Percentiles rank a stretch among this genome's conserved stretches.
phyloP scores from a whole-genome alignment of 495 filamentous ascomycete species.

The Penicillium crystallinum region DNA sequence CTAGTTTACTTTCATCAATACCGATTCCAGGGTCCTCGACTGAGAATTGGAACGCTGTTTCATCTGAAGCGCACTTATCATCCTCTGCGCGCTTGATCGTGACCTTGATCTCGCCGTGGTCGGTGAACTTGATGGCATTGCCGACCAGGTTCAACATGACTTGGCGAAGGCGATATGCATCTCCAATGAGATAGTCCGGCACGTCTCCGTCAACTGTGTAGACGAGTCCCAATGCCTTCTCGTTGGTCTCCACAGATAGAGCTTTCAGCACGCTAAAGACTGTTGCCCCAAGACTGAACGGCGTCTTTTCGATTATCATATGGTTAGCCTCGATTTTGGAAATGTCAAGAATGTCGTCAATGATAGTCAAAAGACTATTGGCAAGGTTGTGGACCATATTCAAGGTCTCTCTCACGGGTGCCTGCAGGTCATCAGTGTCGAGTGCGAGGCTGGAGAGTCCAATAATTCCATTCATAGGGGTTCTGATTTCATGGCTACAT shows the following conservation, averaged over 20 bases:
- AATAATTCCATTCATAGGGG: constrained; percentile 65
- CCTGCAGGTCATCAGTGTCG: constrained; percentile 61
- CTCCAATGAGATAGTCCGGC: constrained; percentile 47
- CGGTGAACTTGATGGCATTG: constrained; percentile 83
- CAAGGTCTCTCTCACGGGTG: constrained; percentile 78
- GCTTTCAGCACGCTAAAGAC: constrained; percentile 53
- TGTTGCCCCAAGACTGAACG: constrained; percentile 47
- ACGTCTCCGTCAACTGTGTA: constrained; percentile 48
- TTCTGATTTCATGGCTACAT: constrained; percentile 70
- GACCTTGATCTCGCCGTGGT: constrained; percentile 59
- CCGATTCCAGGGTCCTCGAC: constrained; percentile 80
- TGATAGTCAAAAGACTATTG: constrained; percentile 70
- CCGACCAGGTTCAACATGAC: constrained; percentile 77
- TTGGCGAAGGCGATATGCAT: constrained; percentile 72
- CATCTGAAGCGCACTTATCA: constrained; percentile 43
- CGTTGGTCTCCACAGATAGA: constrained; percentile 80
- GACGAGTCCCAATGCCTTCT: constrained; percentile 58
- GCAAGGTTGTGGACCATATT: constrained; percentile 90
- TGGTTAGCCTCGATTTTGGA: constrained; percentile 73
- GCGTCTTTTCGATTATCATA: constrained; percentile 76
- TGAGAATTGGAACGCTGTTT: constrained; percentile 44
- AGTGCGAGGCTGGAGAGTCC: constrained; percentile 72
- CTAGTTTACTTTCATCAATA: constrained; percentile 66
- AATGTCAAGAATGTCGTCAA: constrained; percentile 82
- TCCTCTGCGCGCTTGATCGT: constrained; percentile 47